Base-by-base conservation (phyloP, 2,329 filamentous ascomycete genomes). In the Plenodomus biglobosus region DNA sequence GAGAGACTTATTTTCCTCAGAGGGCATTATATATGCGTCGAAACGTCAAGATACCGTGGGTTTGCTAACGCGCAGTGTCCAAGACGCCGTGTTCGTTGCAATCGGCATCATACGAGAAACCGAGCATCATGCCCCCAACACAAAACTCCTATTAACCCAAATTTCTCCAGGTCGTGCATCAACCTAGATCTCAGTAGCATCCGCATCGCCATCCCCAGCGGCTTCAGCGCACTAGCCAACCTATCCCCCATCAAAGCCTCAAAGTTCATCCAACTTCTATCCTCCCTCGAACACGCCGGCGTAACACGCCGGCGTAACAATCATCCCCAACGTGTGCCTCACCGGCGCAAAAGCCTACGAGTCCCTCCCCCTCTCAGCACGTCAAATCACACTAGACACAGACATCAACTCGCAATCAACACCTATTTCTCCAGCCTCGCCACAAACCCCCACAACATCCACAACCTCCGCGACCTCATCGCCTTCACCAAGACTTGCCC, bases 21-120 rank as follows among this genome's bases (percentile, higher is more conserved):
- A 57, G 68, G 85, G 20, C 79, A 52, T 86, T 0, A 79, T 88
- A 11, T 84, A 85, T 1, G 80, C 87, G 47, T 77, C 72, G 40
- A 68, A 78, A 54, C 75, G 74, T 42, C 74, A 77, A 55, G 78
- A 81, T 55, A 79, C 78, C 0, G 67, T 80, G 19, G 79, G 79
- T 0, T 75, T 79, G 0, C 76, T 82, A 69, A 73, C 79, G 3
- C 69, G 78, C 36, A 78, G 76, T 0, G 78, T 82, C 17, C 75
- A 75, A 52, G 79, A 81, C 50, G 79, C 80, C 2, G 20, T 37
- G 7, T 72, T 76, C 30, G 46, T 80, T 1, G 71, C 80, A 2
- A 71, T 85, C 27, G 68, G 72, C 8, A 56, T 55, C 1, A 30
- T 41, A 2, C 24, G 27, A 13, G 20, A 46, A 15, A 48, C 40